Evolutionary conservation across 176 grass and related monocot genomes (phyloP), one percentile per base, ranked within the genome.

Genomic region (Oryza coarctata): DNA sequence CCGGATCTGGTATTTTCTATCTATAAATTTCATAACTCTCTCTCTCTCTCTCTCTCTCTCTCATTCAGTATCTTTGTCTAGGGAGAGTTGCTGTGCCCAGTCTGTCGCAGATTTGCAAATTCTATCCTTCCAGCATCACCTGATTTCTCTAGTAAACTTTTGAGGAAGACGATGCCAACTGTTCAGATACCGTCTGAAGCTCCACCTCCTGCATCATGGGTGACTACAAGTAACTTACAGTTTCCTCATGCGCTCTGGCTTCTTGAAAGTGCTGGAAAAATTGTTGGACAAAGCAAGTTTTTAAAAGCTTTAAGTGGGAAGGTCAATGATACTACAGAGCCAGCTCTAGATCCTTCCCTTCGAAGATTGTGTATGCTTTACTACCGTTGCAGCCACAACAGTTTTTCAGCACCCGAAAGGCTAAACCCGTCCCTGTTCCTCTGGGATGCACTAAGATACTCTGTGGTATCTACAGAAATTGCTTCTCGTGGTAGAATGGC

Each of bases 51-150:
- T 44, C 65, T 40, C 61, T 83, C 76, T 68, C 70, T 73, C 82
- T 68, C 43, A 83, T 70, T 71, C 25, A 63, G 14, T 86, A 64
- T 44, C 35, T 81, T 88, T 74, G 28, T 70, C 26, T 84, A 99
- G 97, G 97, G 97, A 87, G 97, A 99, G 75, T 82, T 95, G 81
- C 85, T 99, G 22, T 99, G 97, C 77, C 97, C 97, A 68, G 89
- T 99, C 66, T 99, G 97, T 72, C 93, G 97, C 25, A 91, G 97
- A 83, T 96, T 99, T 83, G 87, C 97, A 68, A 99, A 99, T 81
- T 94, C 97, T 80, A 99, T 96, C 74, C 89, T 99, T 70, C 97
- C 97, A 15, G 91, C 89, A 67, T 86, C 77, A 41, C 71, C 73
- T 17, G 60, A 86, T 76, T 79, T 82, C 74, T 91, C 73, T 67